Evolutionary conservation across 2,329 filamentous ascomycete genomes (phyloP), one percentile per base, ranked within the genome.

Genomic region (Scytalidium sp.): DNA sequence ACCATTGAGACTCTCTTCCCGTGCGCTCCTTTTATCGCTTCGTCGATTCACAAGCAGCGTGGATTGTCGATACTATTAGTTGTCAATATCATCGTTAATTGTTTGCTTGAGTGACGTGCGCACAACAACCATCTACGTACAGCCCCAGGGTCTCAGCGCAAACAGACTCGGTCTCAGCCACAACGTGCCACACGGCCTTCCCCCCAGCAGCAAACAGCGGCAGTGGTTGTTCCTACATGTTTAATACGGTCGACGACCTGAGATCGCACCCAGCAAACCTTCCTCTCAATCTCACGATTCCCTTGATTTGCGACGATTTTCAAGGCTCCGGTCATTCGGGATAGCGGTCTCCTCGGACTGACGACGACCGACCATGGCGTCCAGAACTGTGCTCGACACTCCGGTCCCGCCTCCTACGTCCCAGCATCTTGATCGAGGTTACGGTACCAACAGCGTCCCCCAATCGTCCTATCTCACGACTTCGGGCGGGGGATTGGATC

Each of bases 351-450:
- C 17, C 11, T 6, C 32, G 11, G 6, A 5, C 13, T 36, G 11
- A 15, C 15, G 32, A 36, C 32, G 32, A 36, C 8, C 32, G 4
- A 36, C 15, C 32, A 36, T 36, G 32, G 32, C 32, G 32, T 36
- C 32, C 4, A 36, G 32, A 36, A 36, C 32, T 15, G 32, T 15
- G 32, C 32, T 36, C 15, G 32, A 56, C 39, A 43, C 55, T 19
- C 41, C 54, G 19, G 36, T 61, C 22, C 61, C 61, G 52, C 49
- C 56, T 41, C 63, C 60, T n/a, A 56, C 62, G 11, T 56, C 60
- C 53, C 43, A 54, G 44, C 52, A 60, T 43, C 41, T 56, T 25
- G 57, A 64, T n/a, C 56, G 55, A 57, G 59, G 60, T 27, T 63
- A 64, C 54, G 62, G 62, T 20, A 43, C 55, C 15, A 53, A 47